Conservation (phyloP, 2,329 filamentous ascomycete genomes). For the Colletotrichum eremochloae region DNA sequence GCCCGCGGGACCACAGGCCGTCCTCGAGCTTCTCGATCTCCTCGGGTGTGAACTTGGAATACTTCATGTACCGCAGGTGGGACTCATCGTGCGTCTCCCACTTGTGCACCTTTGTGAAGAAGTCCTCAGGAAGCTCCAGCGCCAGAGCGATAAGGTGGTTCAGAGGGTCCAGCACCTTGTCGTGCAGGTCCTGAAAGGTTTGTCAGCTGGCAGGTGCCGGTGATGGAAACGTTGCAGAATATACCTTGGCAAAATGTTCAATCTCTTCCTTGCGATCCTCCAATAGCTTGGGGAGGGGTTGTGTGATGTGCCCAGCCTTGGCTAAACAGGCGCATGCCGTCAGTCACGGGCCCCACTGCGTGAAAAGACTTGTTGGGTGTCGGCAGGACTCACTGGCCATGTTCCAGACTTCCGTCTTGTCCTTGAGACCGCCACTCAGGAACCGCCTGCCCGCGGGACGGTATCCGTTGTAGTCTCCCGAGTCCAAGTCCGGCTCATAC, state of each 20-base stretch:
- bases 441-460: conserved; percentile 59
- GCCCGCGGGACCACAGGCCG: conserved; percentile 60
- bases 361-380: neutral
- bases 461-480: conserved; percentile 70
- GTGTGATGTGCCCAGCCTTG: conserved; percentile 49
- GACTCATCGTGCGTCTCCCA: conserved; percentile 71
- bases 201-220: neutral
- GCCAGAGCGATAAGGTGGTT: conserved; percentile 72
- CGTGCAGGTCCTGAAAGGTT: conserved; percentile 52
- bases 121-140: conserved; percentile 72
- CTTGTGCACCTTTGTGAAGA: conserved; percentile 62
- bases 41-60: conserved; percentile 62
- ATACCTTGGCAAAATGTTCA: conserved; percentile 65
- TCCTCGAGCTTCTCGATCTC: conserved; percentile 60
- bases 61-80: conserved; percentile 74
- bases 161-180: conserved; percentile 68
- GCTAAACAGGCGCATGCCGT: conserved; percentile 38
- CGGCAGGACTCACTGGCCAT: conserved; percentile 50
- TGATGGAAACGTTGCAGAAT: too few relatives aligned
- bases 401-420: conserved; percentile 56
- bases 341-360: neutral
- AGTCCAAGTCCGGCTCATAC: conserved; percentile 60
- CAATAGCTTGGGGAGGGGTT: conserved; percentile 58
- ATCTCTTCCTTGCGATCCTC: conserved; percentile 66
- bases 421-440: conserved; percentile 54